A percentile compares a stretch with the other conserved stretches of the same genome.
Conservation (phyloP, 352 stramenopile species). For the Phytophthora aleatoria region DNA sequence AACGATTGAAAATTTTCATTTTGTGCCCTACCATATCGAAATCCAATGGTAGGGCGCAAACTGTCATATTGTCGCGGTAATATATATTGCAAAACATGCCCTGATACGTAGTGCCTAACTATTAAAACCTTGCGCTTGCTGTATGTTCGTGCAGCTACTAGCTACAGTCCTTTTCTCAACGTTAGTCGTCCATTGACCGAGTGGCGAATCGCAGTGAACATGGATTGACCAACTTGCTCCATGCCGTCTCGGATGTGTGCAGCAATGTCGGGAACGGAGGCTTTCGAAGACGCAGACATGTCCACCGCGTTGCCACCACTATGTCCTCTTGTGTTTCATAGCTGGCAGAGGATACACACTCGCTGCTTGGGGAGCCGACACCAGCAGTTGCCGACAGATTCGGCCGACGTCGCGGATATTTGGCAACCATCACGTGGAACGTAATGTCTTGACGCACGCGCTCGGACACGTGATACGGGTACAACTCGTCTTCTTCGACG, state of each 20-base stretch:
- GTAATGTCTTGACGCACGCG: slow-evolving; percentile 59
- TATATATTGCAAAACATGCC: too few relatives aligned
- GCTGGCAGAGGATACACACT: not conserved
- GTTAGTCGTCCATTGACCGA: slow-evolving; percentile 9
- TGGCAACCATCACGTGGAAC: slow-evolving; percentile 41
- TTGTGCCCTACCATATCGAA: too few relatives aligned
- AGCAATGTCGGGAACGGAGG: slow-evolving; percentile 30
- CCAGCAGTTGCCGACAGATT: slow-evolving; percentile 1
- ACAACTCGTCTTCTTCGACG: slow-evolving; percentile 52
- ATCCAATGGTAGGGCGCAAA: too few relatives aligned
- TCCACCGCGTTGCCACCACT: slow-evolving; percentile 40
- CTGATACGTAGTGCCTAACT: too few relatives aligned
- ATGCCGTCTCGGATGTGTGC: slow-evolving; percentile 31
- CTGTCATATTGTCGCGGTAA: too few relatives aligned
- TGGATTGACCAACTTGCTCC: slow-evolving; percentile 27
- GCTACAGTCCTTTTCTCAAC: not conserved
- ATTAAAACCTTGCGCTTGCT: too few relatives aligned
- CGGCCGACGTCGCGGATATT: slow-evolving; percentile 18
- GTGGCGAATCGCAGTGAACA: slow-evolving; percentile 31
- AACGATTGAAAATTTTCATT: too few relatives aligned
- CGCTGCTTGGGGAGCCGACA: slow-evolving; percentile 3
- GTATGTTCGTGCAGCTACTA: too few relatives aligned
- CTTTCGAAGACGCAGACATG: slow-evolving; percentile 41
- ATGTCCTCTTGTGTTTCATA: slow-evolving; percentile 19
- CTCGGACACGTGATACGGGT: slow-evolving; percentile 41